Conservation (phyloP, 495 filamentous ascomycete species). For the Hypoxylon fragiforme region DNA sequence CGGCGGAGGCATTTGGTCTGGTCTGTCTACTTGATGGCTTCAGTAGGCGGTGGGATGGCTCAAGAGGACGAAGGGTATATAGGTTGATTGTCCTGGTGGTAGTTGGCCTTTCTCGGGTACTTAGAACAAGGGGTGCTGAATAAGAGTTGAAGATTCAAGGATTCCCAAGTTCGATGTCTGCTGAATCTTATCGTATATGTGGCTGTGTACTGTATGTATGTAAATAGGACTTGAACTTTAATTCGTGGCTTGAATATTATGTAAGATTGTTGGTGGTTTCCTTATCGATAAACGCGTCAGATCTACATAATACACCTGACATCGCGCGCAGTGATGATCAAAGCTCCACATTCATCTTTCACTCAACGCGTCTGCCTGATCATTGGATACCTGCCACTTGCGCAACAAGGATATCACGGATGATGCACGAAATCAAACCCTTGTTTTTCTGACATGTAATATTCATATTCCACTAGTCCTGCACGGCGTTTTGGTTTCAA, state of each 20-base stretch:
- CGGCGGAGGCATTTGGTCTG: slow-evolving; percentile 8
- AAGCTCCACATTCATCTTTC: neutral
- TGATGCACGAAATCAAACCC: neutral
- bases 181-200: too few relatives aligned
- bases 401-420: neutral
- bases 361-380: slow-evolving; percentile 30
- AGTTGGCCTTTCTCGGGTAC: too few relatives aligned
- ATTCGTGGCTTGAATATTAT: neutral
- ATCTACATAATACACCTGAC: slow-evolving; percentile 28
- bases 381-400: neutral
- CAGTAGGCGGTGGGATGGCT: neutral
- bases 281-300: too few relatives aligned
- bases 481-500: slow-evolving; percentile 6
- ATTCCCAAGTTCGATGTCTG: too few relatives aligned
- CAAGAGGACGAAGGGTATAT: too few relatives aligned
- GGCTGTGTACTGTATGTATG: too few relatives aligned
- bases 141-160: neutral
- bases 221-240: too few relatives aligned
- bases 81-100: too few relatives aligned
- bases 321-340: slow-evolving; percentile 24
- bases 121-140: too few relatives aligned
- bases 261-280: slow-evolving; percentile 3
- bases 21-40: neutral
- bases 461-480: slow-evolving; percentile 1
- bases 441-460: slow-evolving; percentile 1